Base-by-base conservation (phyloP, 306 rosid genomes). In the Cucurbita maxima region DNA sequence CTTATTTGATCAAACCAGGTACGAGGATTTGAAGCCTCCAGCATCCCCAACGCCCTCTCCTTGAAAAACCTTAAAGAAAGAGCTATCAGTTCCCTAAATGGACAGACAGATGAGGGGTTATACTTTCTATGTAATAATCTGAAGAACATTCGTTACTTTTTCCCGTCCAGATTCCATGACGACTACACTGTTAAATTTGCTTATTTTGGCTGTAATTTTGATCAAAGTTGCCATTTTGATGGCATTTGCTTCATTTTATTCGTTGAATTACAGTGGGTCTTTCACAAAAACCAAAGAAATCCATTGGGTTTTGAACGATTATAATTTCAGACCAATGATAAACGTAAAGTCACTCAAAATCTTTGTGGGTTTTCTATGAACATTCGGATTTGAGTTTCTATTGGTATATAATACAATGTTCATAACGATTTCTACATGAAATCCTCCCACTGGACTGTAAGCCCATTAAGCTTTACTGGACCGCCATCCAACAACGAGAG, bases 11-110 rank as follows among this genome's bases (percentile, higher is more conserved):
- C 20, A 57, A 71, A 76, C 9, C 85, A 92, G 98, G 96, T 90
- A 90, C 51, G 98, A 90, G 76, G 98, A 92, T 82, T 81, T 93
- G 84, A 90, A 93, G 86, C 97, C 98, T 83, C 97, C 98, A 19
- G 74, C 96, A 41, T 86, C 97, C 12, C 97, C 98, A 25, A 44
- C 81, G 0, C 96, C 96, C 60, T 82, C 87, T 67, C 55, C 22
- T 43, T 12, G 72, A 67, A 67, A 67, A 67, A 45, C 10, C 53
- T 67, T 44, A 11, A 67, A 67, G 37, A 41, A 40, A 63, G 52
- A 63, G 16, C 43, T 9, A 4, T 63, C 72, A 67, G 58, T 71
- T 36, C 34, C 53, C 60, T 53, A 67, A 19, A 37, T 66, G 72
- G 55, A 59, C 66, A 44, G 54, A 66, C 72, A 66, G 55, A 45